A percentile compares a stretch with the other conserved stretches of the same genome.
Conservation (phyloP, 257 asterid species). For the Solanum ossicruentum region DNA sequence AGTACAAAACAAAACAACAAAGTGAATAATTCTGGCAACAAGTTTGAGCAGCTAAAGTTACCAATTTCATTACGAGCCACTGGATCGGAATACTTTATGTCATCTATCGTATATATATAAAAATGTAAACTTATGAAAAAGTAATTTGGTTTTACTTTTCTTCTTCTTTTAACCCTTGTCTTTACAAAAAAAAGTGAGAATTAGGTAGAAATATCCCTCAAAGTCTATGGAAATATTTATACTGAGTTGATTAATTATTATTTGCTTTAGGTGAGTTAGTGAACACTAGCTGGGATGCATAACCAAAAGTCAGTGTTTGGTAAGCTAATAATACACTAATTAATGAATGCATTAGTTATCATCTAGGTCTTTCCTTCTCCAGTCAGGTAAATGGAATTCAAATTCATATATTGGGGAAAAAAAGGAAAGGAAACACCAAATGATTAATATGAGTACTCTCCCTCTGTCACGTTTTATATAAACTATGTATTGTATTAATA, state of each 20-base stretch:
- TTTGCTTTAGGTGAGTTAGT: not conserved
- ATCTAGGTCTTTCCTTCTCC: not conserved
- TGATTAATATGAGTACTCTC: not conserved
- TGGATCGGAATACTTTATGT: too few species aligned
- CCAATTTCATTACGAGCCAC: too few species aligned
- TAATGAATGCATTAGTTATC: not conserved
- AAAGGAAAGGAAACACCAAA: not conserved
- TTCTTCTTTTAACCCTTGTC: not conserved
- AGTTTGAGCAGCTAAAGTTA: too few species aligned
- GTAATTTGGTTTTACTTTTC: too few species aligned
- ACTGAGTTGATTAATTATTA: not conserved
- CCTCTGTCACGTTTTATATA: not conserved
- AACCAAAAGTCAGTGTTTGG: not conserved
- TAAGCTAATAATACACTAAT: not conserved
- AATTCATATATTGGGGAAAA: not conserved
- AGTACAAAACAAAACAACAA: too few species aligned
- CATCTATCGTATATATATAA: too few species aligned
- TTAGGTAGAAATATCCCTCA: not conserved
- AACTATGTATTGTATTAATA: too few species aligned
- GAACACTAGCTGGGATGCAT: not conserved
- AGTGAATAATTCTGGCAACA: too few species aligned
- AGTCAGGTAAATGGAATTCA: not conserved
- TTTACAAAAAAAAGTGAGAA: not conserved
- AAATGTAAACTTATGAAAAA: too few species aligned
- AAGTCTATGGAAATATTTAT: not conserved